Base-by-base conservation (phyloP, 2,329 filamentous ascomycete species). In the Scortechinia acanthostroma region DNA sequence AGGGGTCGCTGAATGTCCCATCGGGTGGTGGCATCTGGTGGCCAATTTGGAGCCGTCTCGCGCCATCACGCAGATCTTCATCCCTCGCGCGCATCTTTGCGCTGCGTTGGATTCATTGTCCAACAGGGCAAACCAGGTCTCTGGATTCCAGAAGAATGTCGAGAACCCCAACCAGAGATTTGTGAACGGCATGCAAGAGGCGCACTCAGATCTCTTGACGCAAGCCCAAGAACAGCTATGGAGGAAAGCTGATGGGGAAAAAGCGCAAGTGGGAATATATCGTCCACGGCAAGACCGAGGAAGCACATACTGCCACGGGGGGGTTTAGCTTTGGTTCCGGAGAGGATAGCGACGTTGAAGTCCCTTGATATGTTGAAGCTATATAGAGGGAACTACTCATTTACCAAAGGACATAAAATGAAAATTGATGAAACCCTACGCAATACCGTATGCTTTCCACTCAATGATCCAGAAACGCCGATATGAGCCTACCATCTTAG, bases 11-110 rank as follows among this genome's bases (percentile, higher is more conserved):
- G 23, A 80, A 88, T 56, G 83, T 88, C 1, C 83, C 83, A 0
- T 79, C 74, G 82, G 83, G 1, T 88, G 83, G 83, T 87, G 84
- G 70, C 83, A 88, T 63, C 62, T 87, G 20, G 83, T 87, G 1
- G 71, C 87, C 17, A 88, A 88, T 52, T 60, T 86, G 2, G 75
- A 80, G 44, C 67, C 77, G 2, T 75, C 76, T 40, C 77, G 87
- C 47, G 83, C 83, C 1, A 71, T 88, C 46, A 88, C 83, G 4
- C 83, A 87, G 57, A 88, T 87, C 53, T 86, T 87, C 50, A 77
- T 87, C 3, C 82, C 83, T 19, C 10, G 17, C 30, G 69, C 67
- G n/a, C 75, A 81, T 54, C 57, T 87, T 3, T 57, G 65, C 1
- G 72, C 78, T 16, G 80, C 82, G 1, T 58, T 87, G 33, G 70